Conservation (phyloP, 1,139 yeast species). For the Blastobotrys ciferrii region DNA sequence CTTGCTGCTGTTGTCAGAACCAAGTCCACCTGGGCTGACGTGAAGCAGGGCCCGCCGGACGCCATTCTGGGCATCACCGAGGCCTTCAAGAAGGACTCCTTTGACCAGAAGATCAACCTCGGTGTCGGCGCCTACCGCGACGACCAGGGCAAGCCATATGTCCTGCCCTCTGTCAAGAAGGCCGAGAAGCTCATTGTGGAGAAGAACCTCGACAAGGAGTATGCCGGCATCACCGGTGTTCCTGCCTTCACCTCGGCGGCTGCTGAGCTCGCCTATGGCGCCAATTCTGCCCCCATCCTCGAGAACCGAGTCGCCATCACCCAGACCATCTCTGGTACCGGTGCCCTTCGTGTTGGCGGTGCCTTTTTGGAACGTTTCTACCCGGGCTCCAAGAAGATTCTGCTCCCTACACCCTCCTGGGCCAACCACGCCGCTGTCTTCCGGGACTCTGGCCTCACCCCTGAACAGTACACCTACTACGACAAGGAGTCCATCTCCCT, state of each 20-base stretch:
- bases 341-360: constrained; percentile 69
- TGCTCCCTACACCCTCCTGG: constrained; percentile 72
- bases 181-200: constrained; percentile 45
- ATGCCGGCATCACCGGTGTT: constrained; percentile 79
- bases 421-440: constrained; percentile 63
- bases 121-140: constrained; percentile 98
- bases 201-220: constrained; percentile 77
- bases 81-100: constrained; percentile 47
- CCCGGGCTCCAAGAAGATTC: constrained; percentile 44
- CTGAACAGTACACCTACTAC: constrained; percentile 65
- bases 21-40: constrained; percentile 38
- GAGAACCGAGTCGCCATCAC: constrained; percentile 55
- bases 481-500: constrained; percentile 58
- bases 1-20: constrained; percentile 6
- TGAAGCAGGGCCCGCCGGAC: constrained; percentile 63
- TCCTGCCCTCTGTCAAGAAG: constrained; percentile 73
- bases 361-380: constrained; percentile 55
- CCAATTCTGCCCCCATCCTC: constrained; percentile 38
- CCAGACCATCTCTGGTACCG: constrained; percentile 72
- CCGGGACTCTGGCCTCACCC: constrained; percentile 46
- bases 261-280: constrained; percentile 57
- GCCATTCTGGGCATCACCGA: constrained; percentile 64
- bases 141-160: constrained; percentile 90
- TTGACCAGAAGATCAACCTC: constrained; percentile 69
- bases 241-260: constrained; percentile 75